Percentiles rank a stretch among this genome's conserved stretches.
Conservation (phyloP, 257 asterid species). For the Ilex asprella region DNA sequence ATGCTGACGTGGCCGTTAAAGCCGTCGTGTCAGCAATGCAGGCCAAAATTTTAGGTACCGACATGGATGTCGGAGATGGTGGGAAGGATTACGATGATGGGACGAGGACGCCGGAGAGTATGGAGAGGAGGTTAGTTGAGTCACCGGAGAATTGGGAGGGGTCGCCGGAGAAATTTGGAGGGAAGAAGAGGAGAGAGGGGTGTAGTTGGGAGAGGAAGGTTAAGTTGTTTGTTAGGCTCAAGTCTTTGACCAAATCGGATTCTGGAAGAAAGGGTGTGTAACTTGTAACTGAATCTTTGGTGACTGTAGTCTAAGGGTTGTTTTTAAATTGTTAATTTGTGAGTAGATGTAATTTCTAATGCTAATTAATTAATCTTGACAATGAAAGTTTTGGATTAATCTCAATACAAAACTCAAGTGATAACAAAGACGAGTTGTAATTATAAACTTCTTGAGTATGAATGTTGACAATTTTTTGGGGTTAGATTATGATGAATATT, state of each 20-base stretch:
- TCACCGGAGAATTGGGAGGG: slow-evolving; percentile 16
- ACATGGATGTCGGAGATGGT: slow-evolving; percentile 12
- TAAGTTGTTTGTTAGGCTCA: neutral
- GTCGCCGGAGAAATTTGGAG: slow-evolving; percentile 18
- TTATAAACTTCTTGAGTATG: no score
- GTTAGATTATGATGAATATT: no score
- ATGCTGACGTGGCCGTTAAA: slow-evolving; percentile 27
- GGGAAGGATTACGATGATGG: slow-evolving; percentile 16
- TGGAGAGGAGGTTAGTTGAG: slow-evolving; percentile 14
- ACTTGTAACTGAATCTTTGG: neutral
- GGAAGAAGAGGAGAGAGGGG: neutral
- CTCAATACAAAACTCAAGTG: no score
- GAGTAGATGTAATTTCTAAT: no score
- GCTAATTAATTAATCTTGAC: no score
- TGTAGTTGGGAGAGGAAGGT: neutral
- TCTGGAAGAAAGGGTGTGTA: neutral
- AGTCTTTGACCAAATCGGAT: neutral
- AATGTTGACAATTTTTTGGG: no score
- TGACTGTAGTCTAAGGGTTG: no score
- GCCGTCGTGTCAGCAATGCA: slow-evolving; percentile 38
- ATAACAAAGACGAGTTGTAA: no score
- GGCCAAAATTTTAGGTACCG: slow-evolving; percentile 28
- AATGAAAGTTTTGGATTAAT: no score
- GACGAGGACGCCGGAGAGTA: slow-evolving; percentile 21
- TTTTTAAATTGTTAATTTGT: no score